Evolutionary conservation across 2,329 filamentous ascomycete genomes (phyloP).

Genomic region (Escovopsis sp.): DNA sequence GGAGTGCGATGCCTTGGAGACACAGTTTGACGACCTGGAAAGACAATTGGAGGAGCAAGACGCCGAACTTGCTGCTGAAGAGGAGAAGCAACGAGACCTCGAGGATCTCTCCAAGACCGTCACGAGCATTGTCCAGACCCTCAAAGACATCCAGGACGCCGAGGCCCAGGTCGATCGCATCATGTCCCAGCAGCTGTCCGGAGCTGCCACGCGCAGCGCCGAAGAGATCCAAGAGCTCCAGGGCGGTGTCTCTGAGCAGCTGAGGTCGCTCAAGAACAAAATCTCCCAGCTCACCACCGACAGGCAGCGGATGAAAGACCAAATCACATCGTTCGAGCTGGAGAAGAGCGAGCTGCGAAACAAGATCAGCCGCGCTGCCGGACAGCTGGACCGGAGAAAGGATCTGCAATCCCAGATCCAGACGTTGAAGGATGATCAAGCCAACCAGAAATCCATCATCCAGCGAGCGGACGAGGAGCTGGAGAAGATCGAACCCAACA

Average conservation of each 20-base stretch:
- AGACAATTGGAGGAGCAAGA: constrained; percentile 54
- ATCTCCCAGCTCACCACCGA: constrained; percentile 54
- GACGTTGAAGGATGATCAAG: constrained; percentile 53
- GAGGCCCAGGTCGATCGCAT: constrained; percentile 62
- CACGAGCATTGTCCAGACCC: constrained; percentile 56
- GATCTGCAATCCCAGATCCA: constrained; percentile 57
- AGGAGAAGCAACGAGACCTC: constrained; percentile 54
- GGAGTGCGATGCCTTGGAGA: constrained; percentile 46
- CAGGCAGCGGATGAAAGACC: constrained; percentile 54
- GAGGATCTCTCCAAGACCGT: constrained; percentile 67
- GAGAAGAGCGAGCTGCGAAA: constrained; percentile 62
- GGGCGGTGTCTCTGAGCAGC: constrained; percentile 50
- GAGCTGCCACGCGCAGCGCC: constrained; percentile 50
- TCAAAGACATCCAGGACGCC: constrained; percentile 56
- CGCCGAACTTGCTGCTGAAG: constrained; percentile 45
- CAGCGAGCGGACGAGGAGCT: constrained; percentile 58
- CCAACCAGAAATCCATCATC: constrained; percentile 55
- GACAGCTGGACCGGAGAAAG: constrained; percentile 70
- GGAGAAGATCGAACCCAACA: constrained; percentile 57
- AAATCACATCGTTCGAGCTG: constrained; percentile 58
- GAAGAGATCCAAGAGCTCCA: constrained; percentile 76
- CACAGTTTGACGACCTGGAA: constrained; percentile 45
- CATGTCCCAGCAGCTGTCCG: constrained; percentile 58
- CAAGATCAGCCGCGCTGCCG: constrained; percentile 54
- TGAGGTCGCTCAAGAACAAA: constrained; percentile 46